Base-by-base conservation (phyloP, 768 basidiomycete genomes). In the Panaeolus papilionaceus region DNA sequence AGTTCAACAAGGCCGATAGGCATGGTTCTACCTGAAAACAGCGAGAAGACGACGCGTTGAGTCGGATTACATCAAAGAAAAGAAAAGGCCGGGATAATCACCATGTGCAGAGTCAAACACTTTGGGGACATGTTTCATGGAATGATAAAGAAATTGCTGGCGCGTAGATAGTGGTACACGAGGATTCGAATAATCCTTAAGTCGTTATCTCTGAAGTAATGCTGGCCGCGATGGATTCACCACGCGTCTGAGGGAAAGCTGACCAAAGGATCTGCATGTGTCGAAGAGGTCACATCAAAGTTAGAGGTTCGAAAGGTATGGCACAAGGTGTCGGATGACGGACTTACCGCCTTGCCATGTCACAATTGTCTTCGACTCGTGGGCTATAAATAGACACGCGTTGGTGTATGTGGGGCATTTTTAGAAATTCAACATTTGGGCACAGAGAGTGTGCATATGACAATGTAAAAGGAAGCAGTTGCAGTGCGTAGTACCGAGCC, bases 141-240 rank as follows among this genome's bases (percentile, higher is more conserved):
- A 18, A 37, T 58, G 28, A 37, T 6, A 51, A 58, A 28, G 54
- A 58, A 33, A 33, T 33, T 58, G 54, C 54, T 58, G 54, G 28
- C 54, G 54, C 54, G 54, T 23, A 58, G 54, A 58, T 28, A 58
- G 54, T 58, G 54, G 54, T 58, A 33, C 54, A 58, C 54, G 54
- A 58, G 54, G 54, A 1, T 28, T 28, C 16, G 14, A 10, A 18
- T 9, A 18, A 37, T 28, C 28, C 26, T 58, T 26, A 5, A 58
- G 54, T 28, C 14, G 54, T 12, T 33, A 33, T 58, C 26, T 58
- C 28, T 58, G 26, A 23, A 12, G 12, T 14, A 33, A 37, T 28
- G 28, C 54, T 33, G 26, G n/a, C 8, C 11, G 33, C 28, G 10
- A 16, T 23, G 28, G 8, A 37, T 10, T 58, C 54, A 9, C 54